Evolutionary conservation across 768 basidiomycete species (phyloP).

Genomic region (Exidia glandulosa): DNA sequence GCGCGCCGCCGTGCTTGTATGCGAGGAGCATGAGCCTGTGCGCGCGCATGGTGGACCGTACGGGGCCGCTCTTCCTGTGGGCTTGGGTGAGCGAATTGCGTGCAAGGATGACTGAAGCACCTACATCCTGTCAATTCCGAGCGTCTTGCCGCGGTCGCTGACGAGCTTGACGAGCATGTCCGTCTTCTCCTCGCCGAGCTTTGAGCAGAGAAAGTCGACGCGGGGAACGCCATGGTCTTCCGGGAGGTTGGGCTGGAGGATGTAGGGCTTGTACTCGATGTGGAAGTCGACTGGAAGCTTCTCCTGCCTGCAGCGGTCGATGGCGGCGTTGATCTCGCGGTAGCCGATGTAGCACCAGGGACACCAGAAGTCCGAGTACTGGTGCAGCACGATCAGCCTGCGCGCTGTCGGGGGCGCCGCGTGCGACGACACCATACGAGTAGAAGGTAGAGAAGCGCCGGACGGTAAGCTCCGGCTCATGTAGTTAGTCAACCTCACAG

Average conservation of each 20-base stretch:
- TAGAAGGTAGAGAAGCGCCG: background rate
- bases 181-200: constrained; percentile 44
- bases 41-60: constrained; percentile 55
- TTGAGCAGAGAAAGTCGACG: constrained; percentile 29
- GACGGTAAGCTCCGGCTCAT: too few relatives aligned
- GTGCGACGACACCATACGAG: background rate
- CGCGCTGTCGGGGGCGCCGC: background rate
- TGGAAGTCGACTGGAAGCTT: constrained; percentile 20
- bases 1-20: constrained; percentile 47
- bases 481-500: too few relatives aligned
- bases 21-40: constrained; percentile 68
- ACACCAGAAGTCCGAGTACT: constrained; percentile 11
- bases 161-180: constrained; percentile 31
- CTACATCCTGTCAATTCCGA: constrained; percentile 44
- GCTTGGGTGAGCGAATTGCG: background rate
- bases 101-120: constrained; percentile 12
- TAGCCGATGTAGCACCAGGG: constrained; percentile 34
- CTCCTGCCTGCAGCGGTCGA: constrained; percentile 12
- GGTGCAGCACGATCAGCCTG: background rate
- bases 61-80: constrained; percentile 45
- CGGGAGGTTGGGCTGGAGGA: constrained; percentile 29
- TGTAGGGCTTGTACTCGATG: constrained; percentile 37
- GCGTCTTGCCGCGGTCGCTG: constrained; percentile 41
- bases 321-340: constrained; percentile 27
- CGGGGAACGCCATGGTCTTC: constrained; percentile 12